These are phyloP conservation scores for Myxozyma lipomycoides DNA, from an alignment of 805 yeast genomes.

Conservation along the genomic window DNA sequence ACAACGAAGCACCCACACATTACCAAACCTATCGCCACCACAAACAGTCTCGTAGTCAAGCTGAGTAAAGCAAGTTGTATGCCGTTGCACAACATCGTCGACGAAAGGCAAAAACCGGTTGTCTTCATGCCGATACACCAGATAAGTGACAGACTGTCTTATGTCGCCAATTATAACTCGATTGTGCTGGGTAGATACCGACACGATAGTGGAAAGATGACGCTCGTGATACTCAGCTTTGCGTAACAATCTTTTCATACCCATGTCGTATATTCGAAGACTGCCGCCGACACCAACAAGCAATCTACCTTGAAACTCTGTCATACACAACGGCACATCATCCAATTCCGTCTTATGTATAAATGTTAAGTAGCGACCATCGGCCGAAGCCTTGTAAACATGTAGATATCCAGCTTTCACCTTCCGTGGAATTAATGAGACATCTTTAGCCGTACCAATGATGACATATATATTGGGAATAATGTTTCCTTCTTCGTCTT, in stretches of 20 bases:
- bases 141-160: constrained; percentile 57
- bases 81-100: constrained; percentile 66
- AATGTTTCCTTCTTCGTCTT: constrained; percentile 17
- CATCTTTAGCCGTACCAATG: constrained; percentile 35
- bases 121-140: constrained; percentile 47
- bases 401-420: constrained; percentile 32
- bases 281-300: constrained; percentile 54
- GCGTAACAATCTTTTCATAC: constrained; percentile 71
- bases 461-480: constrained; percentile 22
- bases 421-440: constrained; percentile 29
- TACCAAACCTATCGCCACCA: constrained; percentile 88
- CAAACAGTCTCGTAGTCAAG: constrained; percentile 73
- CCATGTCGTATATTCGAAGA: constrained; percentile 65
- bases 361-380: constrained; percentile 43
- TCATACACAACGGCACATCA: constrained; percentile 46
- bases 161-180: constrained; percentile 71
- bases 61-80: constrained; percentile 54
- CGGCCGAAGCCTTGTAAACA: constrained; percentile 34
- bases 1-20: constrained; percentile 62
- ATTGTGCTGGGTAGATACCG: constrained; percentile 52
- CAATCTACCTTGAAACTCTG: constrained; percentile 55
- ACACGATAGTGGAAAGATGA: constrained; percentile 49
- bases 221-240: constrained; percentile 52
- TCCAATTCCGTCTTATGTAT: constrained; percentile 61
- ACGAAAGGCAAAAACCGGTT: constrained; percentile 55